Percentiles rank a stretch among this genome's conserved stretches.
These are phyloP conservation scores for Jatropha multifida DNA, from an alignment of 441 rosid species.

Conservation along the genomic window DNA sequence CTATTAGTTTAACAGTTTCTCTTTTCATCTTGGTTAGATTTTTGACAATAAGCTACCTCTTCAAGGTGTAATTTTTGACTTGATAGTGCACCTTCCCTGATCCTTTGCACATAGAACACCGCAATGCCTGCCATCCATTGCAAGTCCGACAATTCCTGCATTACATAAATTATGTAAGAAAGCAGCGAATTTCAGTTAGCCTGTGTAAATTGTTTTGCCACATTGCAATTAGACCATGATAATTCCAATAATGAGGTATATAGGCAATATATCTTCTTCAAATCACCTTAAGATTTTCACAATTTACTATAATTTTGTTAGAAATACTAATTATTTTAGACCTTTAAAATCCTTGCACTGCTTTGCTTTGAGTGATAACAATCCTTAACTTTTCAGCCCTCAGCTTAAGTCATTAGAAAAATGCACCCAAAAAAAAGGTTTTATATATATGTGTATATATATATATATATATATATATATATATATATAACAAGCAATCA, in stretches of 20 bases:
- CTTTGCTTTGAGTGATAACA: neutral
- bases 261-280: neutral
- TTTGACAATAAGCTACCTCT: slow-evolving; percentile 48
- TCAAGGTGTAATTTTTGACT: slow-evolving; percentile 70
- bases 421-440: no score
- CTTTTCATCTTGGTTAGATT: slow-evolving; percentile 7
- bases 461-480: no score
- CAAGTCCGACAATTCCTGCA: slow-evolving; percentile 82
- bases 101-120: slow-evolving; percentile 88
- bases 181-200: neutral
- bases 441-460: no score
- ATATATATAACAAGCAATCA: no score
- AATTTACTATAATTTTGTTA: neutral
- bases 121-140: slow-evolving; percentile 86
- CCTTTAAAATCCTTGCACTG: neutral
- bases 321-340: neutral
- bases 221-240: neutral
- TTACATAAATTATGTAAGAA: slow-evolving; percentile 19
- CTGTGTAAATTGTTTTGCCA: neutral
- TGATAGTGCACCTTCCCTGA: slow-evolving; percentile 81
- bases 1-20: neutral
- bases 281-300: neutral
- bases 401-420: neutral
- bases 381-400: neutral
- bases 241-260: slow-evolving; percentile 11